Percentiles rank a stretch among this genome's conserved stretches.
Evolutionary conservation across 2,329 filamentous ascomycete genomes (phyloP).

Genomic region (Calonectria henricotiae): DNA sequence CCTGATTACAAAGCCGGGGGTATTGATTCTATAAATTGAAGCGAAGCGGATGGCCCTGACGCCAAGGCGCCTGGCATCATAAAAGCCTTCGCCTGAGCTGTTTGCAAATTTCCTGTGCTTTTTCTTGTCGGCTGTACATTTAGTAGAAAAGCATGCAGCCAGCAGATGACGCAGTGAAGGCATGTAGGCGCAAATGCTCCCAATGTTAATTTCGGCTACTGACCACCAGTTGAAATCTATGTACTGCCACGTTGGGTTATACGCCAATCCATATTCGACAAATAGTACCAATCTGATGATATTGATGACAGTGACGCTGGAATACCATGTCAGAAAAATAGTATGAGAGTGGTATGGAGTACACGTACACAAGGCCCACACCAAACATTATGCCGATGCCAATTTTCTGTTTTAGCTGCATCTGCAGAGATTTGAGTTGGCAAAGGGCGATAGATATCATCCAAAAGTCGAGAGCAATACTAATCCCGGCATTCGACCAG

Average conservation of each 20-base stretch:
- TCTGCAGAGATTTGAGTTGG: not conserved
- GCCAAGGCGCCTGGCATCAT: not conserved
- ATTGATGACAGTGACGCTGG: not conserved
- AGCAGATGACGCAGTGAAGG: not conserved
- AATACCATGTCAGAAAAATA: not conserved
- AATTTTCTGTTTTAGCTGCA: not conserved
- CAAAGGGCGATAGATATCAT: not conserved
- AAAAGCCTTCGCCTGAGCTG: not conserved
- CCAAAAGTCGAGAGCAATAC: slow-evolving; percentile 5
- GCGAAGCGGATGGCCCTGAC: not conserved
- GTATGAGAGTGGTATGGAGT: not conserved
- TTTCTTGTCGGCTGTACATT: not conserved
- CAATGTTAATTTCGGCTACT: not conserved
- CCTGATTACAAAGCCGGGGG: not conserved
- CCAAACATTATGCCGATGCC: not conserved
- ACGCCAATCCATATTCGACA: not conserved
- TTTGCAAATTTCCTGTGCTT: not conserved
- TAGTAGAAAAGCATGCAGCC: not conserved
- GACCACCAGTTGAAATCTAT: slow-evolving; percentile 2
- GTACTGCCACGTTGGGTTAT: slow-evolving; percentile 3
- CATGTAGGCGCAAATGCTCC: slow-evolving; percentile 3
- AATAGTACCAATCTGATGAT: not conserved
- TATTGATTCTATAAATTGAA: not conserved
- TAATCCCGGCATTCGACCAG: not conserved
- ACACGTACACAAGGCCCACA: not conserved